Base-by-base conservation (phyloP, 345 rosid species). In the Citrus hindsii region DNA sequence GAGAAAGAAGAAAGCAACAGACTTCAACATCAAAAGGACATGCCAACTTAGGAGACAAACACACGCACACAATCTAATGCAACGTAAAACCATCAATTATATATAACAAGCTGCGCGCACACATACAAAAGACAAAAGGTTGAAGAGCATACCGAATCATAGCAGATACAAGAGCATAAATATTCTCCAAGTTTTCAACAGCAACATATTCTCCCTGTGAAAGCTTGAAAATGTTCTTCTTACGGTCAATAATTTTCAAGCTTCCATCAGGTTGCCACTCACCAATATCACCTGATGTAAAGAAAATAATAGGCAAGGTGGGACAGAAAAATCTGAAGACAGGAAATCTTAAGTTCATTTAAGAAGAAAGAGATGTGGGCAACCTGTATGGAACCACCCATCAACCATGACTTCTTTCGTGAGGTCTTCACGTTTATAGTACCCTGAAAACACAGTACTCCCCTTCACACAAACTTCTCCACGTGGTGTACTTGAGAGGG, bases 191-290 rank as follows among this genome's bases (percentile, higher is more conserved):
- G 86, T 94, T 92, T 80, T 94, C 99, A 67, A 93, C 98, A 2
- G 99, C 99, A 67, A 96, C 98, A 63, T 96, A 96, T 80, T 96
- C 99, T 80, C 99, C 99, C 86, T 96, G 99, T 3, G 99, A 94
- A 46, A 96, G 98, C 80, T 96, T 96, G 74, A 94, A 96, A 62
- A 96, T 96, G 78, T 96, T 96, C 79, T 96, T 96, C 92, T 92
- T 92, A 19, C 99, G 84, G 76, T 96, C 99, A 53, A 96, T 89
- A 61, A 94, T 90, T 79, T 92, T 96, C 97, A 96, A 80, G 87
- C 97, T 94, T 82, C 98, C 99, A 74, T 96, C 88, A 5, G 92
- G 89, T 90, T 94, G 99, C 99, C 99, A 94, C 79, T 96, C 98
- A 13, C 99, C 99, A 27, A 96, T 77, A 86, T 96, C 99, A 77